These are phyloP conservation scores for Gaertneriomyces semiglobifer DNA, from an alignment of 192 early-diverging fungal species.

Conservation along the genomic window DNA sequence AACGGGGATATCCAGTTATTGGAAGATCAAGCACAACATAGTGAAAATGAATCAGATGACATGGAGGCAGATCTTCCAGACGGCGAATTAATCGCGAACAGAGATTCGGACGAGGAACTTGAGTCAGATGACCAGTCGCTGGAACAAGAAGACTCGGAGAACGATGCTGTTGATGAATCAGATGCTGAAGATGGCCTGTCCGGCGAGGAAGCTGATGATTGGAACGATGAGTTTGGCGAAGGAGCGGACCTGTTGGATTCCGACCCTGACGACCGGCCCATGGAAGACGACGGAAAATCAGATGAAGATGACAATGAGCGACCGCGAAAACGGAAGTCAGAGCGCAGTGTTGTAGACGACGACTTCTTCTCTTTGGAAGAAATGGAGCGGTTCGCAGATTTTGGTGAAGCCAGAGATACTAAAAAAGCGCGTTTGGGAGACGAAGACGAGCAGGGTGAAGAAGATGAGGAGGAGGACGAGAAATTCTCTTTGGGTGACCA, in stretches of 20 bases:
- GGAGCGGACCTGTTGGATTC: background rate
- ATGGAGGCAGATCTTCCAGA: too few relatives aligned
- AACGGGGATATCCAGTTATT: constrained; percentile 19
- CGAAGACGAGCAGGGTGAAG: constrained; percentile 57
- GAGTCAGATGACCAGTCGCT: constrained; percentile 28
- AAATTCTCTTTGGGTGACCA: constrained; percentile 24
- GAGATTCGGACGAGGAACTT: constrained; percentile 11
- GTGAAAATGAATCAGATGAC: constrained; percentile 15
- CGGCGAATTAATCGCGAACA: too few relatives aligned
- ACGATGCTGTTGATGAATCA: constrained; percentile 36
- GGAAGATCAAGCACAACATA: constrained; percentile 37
- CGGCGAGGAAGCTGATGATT: constrained; percentile 52
- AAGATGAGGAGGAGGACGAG: constrained; percentile 51
- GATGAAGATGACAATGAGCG: constrained; percentile 24
- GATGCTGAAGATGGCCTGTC: constrained; percentile 47
- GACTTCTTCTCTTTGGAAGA: constrained; percentile 90
- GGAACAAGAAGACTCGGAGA: constrained; percentile 29
- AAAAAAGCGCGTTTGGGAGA: constrained; percentile 50
- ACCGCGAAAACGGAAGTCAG: constrained; percentile 27
- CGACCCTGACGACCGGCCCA: constrained; percentile 8
- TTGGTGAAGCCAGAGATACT: constrained; percentile 64
- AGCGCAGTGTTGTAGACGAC: constrained; percentile 74
- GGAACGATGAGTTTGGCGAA: constrained; percentile 11
- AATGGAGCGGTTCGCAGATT: constrained; percentile 82
- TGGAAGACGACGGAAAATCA: constrained; percentile 13